Evolutionary conservation across 2,329 filamentous ascomycete genomes (phyloP).

Genomic region (Beauveria rudraprayagi): DNA sequence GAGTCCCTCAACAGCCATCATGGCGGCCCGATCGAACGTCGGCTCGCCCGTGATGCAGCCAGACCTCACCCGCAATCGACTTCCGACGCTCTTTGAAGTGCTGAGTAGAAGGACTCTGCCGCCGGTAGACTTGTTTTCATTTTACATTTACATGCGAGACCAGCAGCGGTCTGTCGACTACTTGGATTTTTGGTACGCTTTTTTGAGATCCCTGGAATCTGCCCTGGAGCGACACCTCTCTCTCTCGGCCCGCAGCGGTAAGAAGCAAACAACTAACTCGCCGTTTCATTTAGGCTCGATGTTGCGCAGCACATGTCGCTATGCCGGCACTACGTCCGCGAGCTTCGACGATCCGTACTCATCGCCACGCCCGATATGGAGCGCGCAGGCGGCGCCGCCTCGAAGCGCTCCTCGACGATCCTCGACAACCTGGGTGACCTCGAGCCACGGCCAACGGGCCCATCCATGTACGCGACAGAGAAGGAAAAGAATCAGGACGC

Average conservation of each 20-base stretch:
- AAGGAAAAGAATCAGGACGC: conserved; percentile 77
- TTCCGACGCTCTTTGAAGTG: conserved; percentile 94
- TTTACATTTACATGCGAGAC: conserved; percentile 99
- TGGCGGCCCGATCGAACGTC: conserved; percentile 19
- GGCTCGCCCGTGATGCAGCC: conserved; percentile 46
- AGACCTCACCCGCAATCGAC: conserved; percentile 64
- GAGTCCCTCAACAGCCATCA: conserved; percentile 9
- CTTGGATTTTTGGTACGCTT: conserved; percentile 84
- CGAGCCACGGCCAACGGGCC: conserved; percentile 49
- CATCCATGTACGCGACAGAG: conserved; percentile 55
- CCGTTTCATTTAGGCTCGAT: conserved; percentile 65
- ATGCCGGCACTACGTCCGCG: conserved; percentile 92
- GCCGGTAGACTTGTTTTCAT: conserved; percentile 93
- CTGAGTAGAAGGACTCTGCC: conserved; percentile 88
- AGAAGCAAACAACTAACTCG: too few relatives aligned
- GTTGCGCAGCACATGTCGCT: conserved; percentile 98
- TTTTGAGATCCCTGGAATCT: not conserved
- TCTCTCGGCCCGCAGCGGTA: not conserved
- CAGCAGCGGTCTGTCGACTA: conserved; percentile 98
- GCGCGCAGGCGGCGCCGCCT: conserved; percentile 52
- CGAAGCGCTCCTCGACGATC: conserved; percentile 76
- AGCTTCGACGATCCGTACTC: conserved; percentile 85
- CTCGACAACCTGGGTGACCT: conserved; percentile 67
- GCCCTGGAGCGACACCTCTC: too few relatives aligned
- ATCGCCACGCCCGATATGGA: conserved; percentile 88